phyloP scores from a whole-genome alignment of 371 early-diverging fungal genomes.

The Apophysomyces variabilis region DNA sequence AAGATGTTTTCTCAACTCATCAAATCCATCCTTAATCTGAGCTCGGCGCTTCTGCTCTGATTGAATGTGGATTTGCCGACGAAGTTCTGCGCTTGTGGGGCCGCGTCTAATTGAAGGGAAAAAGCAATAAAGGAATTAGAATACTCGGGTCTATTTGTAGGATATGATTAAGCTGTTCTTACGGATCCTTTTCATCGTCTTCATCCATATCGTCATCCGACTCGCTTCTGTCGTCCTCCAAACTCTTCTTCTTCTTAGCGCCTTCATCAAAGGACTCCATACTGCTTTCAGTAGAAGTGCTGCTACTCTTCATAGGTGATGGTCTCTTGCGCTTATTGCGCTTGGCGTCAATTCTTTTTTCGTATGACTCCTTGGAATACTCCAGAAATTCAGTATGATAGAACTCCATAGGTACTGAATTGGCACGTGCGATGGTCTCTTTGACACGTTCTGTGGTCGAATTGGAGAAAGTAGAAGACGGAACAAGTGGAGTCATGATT shows the following conservation, averaged over 20 bases:
- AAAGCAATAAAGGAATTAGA: background rate
- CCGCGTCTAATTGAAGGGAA: conserved; percentile 11
- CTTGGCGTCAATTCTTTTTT: conserved; percentile 48
- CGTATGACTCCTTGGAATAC: conserved; percentile 54
- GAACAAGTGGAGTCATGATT: conserved; percentile 21
- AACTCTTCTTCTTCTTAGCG: conserved; percentile 29
- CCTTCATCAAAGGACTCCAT: conserved; percentile 14
- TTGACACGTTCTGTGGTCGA: conserved; percentile 51
- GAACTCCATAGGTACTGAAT: conserved; percentile 53
- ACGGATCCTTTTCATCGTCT: conserved; percentile 29
- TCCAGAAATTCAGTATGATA: conserved; percentile 56
- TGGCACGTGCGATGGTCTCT: conserved; percentile 52
- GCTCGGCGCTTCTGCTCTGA: conserved; percentile 59
- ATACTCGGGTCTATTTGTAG: too few species aligned
- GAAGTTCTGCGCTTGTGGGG: conserved; percentile 41
- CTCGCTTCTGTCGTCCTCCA: conserved; percentile 32
- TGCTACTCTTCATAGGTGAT: conserved; percentile 12
- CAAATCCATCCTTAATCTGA: conserved; percentile 58
- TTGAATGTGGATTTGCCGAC: conserved; percentile 59
- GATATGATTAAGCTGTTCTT: background rate
- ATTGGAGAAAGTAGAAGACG: conserved; percentile 31
- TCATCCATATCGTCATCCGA: conserved; percentile 27
- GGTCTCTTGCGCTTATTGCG: conserved; percentile 50
- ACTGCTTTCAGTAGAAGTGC: background rate
- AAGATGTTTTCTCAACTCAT: conserved; percentile 56